phyloP scores from a whole-genome alignment of 208 protist genomes.

The Zelonia costaricensis region DNA sequence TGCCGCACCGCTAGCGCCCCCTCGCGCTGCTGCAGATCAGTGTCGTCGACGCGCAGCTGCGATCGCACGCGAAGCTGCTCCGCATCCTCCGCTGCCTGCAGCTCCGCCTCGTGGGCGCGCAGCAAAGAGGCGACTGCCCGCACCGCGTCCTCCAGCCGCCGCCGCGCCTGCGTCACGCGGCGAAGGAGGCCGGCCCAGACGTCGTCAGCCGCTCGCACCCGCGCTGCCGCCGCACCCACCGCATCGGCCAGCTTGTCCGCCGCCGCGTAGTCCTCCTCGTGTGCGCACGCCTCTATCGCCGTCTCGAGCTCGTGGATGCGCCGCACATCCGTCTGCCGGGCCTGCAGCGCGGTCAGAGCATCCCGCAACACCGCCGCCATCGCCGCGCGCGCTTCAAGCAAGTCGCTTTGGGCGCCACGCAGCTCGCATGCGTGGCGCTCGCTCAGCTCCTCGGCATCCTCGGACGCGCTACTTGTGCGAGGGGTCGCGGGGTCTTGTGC shows the following conservation, averaged over 20 bases:
- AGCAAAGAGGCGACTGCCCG: conserved; percentile 6
- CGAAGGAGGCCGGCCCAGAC: conserved; percentile 6
- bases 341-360: conserved; percentile 5
- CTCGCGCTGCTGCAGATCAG: conserved; percentile 15
- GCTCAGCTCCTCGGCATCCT: neutral
- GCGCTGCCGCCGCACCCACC: neutral
- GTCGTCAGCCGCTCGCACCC: conserved; percentile 17
- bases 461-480: too few species aligned
- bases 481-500: conserved; percentile 2
- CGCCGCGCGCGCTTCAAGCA: conserved; percentile 12
- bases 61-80: conserved; percentile 12
- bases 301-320: conserved; percentile 14
- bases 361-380: conserved; percentile 15
- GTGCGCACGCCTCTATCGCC: conserved; percentile 25
- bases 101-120: conserved; percentile 16
- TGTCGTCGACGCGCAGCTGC: conserved; percentile 13
- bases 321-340: conserved; percentile 12
- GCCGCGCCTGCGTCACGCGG: conserved; percentile 1
- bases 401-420: neutral
- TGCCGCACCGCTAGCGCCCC: neutral
- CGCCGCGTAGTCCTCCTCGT: conserved; percentile 35
- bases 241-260: conserved; percentile 27
- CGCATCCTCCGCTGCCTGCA: conserved; percentile 10
- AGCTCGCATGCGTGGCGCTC: conserved; percentile 11
- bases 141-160: conserved; percentile 16